Evolutionary conservation across 768 basidiomycete species (phyloP).

Genomic region (Tricholoma bakamatsutake): DNA sequence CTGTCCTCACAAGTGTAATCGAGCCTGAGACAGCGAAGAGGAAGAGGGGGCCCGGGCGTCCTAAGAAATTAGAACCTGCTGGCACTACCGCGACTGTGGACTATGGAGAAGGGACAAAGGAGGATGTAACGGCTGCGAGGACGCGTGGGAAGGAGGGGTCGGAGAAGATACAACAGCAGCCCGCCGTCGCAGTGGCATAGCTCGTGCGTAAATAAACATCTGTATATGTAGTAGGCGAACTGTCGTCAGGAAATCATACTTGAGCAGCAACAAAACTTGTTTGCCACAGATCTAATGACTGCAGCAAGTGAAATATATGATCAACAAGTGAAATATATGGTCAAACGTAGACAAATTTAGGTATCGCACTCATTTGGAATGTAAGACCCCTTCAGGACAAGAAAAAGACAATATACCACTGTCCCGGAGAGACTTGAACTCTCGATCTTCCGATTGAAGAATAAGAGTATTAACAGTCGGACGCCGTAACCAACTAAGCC

Average conservation of each 20-base stretch:
- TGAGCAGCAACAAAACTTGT: not conserved
- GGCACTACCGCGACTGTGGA: slow-evolving; percentile 1
- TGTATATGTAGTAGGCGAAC: not conserved
- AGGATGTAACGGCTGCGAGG: slow-evolving; percentile 11
- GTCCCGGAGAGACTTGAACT: too few relatives aligned
- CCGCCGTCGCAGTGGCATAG: not conserved
- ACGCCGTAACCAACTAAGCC: too few relatives aligned
- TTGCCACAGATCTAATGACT: too few relatives aligned
- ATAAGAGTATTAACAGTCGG: too few relatives aligned
- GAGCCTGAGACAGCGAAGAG: slow-evolving; percentile 2
- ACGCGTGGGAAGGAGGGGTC: slow-evolving; percentile 12
- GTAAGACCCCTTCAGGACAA: too few relatives aligned
- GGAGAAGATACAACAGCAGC: not conserved
- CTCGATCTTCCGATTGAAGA: too few relatives aligned
- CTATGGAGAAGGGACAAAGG: not conserved
- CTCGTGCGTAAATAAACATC: not conserved
- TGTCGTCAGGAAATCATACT: too few relatives aligned
- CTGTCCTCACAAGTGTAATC: not conserved
- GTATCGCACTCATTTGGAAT: too few relatives aligned
- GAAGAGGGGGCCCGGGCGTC: slow-evolving; percentile 9
- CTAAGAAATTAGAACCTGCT: slow-evolving; percentile 8
- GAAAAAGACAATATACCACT: too few relatives aligned
- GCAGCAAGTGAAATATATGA: too few relatives aligned
- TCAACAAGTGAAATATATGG: too few relatives aligned
- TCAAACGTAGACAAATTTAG: too few relatives aligned